Evolutionary conservation across 495 filamentous ascomycete species (phyloP), one percentile per base, ranked within the genome.

Genomic region (Aspergillus cavernicola): DNA sequence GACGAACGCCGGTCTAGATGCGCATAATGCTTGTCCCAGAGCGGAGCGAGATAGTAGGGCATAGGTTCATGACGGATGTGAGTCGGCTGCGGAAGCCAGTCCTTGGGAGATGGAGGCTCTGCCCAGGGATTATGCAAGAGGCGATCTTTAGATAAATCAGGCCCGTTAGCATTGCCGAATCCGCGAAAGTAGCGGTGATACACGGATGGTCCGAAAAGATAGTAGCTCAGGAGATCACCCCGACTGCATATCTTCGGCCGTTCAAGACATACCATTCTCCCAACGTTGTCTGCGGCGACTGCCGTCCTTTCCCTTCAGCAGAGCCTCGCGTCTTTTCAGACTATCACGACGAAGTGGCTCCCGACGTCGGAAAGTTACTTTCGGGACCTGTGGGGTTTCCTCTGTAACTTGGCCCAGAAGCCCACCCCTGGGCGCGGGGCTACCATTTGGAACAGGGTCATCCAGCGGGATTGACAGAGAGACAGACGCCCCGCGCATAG

Each of bases 291-390:
- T 79, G 50, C 91, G 83, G 37, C 92, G 80, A 54, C 83, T 90
- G n/a, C 93, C 93, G 62, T 96, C 90, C 58, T 91, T 95, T 42
- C 92, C 93, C 70, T 89, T 92, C n/a, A 91, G 72, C 44, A 95
- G 59, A 9, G 85, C 84, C 62, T 97, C 92, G 22, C 92, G 81
- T 15, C 82, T 70, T 63, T 83, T 85, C 53, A 82, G 47, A 57
- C 82, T 84, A 55, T 86, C 85, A 29, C 83, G 76, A 18, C 78
- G 75, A 22, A 82, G 53, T 18, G 75, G 74, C 51, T 73, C 74
- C 19, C 75, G 69, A 19, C 73, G 75, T 12, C 72, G 69, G 53
- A 74, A 74, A 23, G 51, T 65, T 47, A 71, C 66, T 2, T 66
- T 62, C 0, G 69, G 62, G 0, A 57, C 47, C 31, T 65, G 49